Evolutionary conservation across 2,329 filamentous ascomycete genomes (phyloP).

Genomic region (Colletotrichum cuscutae): DNA sequence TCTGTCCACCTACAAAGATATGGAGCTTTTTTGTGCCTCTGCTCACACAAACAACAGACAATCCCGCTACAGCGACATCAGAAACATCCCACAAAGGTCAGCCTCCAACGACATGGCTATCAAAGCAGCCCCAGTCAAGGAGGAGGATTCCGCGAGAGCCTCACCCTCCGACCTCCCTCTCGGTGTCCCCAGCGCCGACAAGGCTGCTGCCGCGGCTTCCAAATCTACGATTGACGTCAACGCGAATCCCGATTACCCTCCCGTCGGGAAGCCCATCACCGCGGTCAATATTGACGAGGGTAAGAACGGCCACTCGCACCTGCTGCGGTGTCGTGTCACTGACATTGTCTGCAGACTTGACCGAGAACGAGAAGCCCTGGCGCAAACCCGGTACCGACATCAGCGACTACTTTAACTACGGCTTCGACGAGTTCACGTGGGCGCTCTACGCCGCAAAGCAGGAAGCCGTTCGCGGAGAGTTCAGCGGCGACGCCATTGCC

Average conservation of each 20-base stretch:
- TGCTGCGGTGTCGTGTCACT: neutral
- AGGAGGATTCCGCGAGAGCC: slow-evolving; percentile 48
- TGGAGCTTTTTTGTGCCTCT: neutral
- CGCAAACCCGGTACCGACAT: slow-evolving; percentile 92
- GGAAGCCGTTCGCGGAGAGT: slow-evolving; percentile 79
- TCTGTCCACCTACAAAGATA: neutral
- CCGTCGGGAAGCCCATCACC: slow-evolving; percentile 83
- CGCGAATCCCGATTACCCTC: slow-evolving; percentile 81
- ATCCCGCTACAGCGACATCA: slow-evolving; percentile 72
- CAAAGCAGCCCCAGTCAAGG: slow-evolving; percentile 58
- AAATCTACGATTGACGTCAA: slow-evolving; percentile 89
- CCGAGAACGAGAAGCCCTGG: slow-evolving; percentile 92
- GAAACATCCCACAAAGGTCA: slow-evolving; percentile 71
- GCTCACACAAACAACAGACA: slow-evolving; percentile 53
- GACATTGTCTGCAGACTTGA: slow-evolving; percentile 61
- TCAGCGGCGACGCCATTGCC: slow-evolving; percentile 72
- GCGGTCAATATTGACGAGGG: slow-evolving; percentile 79
- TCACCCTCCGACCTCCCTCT: slow-evolving; percentile 42
- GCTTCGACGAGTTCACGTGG: slow-evolving; percentile 99
- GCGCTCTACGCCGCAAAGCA: slow-evolving; percentile 93
- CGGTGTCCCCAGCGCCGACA: slow-evolving; percentile 56
- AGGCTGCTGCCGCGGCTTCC: slow-evolving; percentile 72
- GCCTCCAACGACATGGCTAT: slow-evolving; percentile 60
- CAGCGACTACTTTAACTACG: slow-evolving; percentile 98
- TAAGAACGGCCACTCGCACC: slow-evolving; percentile 40